Base-by-base conservation (phyloP, 1,284 basidiomycete genomes). In the Acaromyces ingoldii region DNA sequence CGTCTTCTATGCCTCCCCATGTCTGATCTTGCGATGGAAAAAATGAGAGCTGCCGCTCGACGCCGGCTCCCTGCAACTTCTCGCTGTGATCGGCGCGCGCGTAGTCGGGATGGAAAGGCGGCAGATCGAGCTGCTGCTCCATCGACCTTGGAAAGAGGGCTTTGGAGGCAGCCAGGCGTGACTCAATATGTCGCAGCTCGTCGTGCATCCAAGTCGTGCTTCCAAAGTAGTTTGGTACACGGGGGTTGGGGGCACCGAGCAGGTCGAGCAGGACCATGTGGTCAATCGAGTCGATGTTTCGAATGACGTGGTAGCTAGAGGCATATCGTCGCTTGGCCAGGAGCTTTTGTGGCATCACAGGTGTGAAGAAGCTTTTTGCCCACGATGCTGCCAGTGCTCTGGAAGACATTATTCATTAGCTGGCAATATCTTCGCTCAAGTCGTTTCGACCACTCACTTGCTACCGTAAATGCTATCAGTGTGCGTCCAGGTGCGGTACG, bases 401-500 rank as follows among this genome's bases (percentile, higher is more conserved):
- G n/a, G 5, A 36, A 36, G 15, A 36, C 13, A 38, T 29, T 46
- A n/a, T n/a, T n/a, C n/a, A n/a, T n/a, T n/a, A n/a, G n/a, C n/a
- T n/a, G n/a, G n/a, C n/a, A n/a, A n/a, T n/a, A n/a, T n/a, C n/a
- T n/a, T n/a, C n/a, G n/a, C n/a, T n/a, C n/a, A n/a, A n/a, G n/a
- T n/a, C n/a, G n/a, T n/a, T n/a, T n/a, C n/a, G n/a, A n/a, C n/a
- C 6, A 73, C 78, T 52, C 66, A 89, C 88, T 87, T 84, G 36
- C 91, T 86, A 21, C 95, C 95, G 73, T 99, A 99, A 42, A 92
- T 85, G 1, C 89, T 92, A 76, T 99, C 95, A 0, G 81, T 84
- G 30, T 81, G 81, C 1, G 91, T 90, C 95, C 95, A 99, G 33
- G 83, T 79, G 30, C 84, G 80, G 76, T 92, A 97, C 0, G 95